Evolutionary conservation across 495 filamentous ascomycete species (phyloP), one percentile per base, ranked within the genome.

Genomic region (Podospora fimiseda): DNA sequence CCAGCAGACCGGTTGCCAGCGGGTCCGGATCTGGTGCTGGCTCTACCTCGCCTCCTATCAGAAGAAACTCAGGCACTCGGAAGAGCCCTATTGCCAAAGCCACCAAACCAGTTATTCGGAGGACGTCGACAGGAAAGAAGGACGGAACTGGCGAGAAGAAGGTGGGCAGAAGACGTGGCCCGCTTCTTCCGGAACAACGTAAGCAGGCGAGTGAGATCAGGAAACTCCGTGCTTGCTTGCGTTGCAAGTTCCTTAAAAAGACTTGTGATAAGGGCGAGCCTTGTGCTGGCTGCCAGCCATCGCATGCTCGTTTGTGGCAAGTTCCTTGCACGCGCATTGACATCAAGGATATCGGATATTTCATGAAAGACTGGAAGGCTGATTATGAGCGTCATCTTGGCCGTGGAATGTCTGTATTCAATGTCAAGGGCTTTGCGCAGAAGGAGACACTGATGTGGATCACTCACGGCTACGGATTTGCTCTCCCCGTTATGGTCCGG

Each of bases 181-280:
- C 90, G 18, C 80, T 96, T 51, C 80, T 88, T 58, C 89, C 89
- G n/a, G 90, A 96, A 58, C 90, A 95, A 69, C 82, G 90, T 50
- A 91, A 93, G 72, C 90, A 95, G 70, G 90, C 90, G 27, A 88
- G 87, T 55, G 90, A 95, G 70, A 96, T 96, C 55, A 81, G 90
- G 59, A 96, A 95, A 68, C 74, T 95, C 59, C 80, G 90, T 55
- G 90, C 90, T 27, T 96, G 90, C 67, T 75, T 96, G 43, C 84
- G 90, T n/a, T 96, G 90, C 80, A 96, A 95, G 70, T 96, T 95
- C 71, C 76, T 96, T 59, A 96, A 96, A 80, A 96, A 96, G 80
- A 95, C 89, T 48, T 96, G 90, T 64, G 90, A 96, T 69, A 94
- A 89, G 71, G 90, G 90, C 50, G 90, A 96, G 69, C 90, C 90